Base-by-base conservation (phyloP, 345 rosid genomes). In the Reutealis trisperma region DNA sequence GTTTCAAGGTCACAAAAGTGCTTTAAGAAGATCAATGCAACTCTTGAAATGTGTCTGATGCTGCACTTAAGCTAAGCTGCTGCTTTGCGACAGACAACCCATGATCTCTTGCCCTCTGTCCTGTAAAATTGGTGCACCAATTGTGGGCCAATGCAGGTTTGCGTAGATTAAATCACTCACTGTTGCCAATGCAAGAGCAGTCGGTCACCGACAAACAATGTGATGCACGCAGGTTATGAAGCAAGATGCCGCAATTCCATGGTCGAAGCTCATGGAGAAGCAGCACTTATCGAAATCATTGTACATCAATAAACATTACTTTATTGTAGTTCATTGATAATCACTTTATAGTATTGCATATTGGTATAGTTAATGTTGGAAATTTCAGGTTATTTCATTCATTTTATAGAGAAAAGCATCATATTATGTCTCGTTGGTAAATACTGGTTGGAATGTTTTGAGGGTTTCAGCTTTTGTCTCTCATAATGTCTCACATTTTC, bases 201-300 rank as follows among this genome's bases (percentile, higher is more conserved):
- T 80, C 24, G 37, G 79, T 79, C 60, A 63, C 81, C 11, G 63
- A 63, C 54, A 63, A 74, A 72, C 75, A 74, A 82, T 82, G n/a
- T 18, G 45, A 55, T 81, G 77, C 59, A 72, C 73, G 49, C 80
- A 70, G 76, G 71, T 80, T 79, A 70, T 80, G 89, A 82, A 87
- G 87, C 81, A 82, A 92, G 78, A 90, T 84, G 76, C 91, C 89
- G 83, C 61, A 75, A 83, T 81, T 86, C 84, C 83, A 69, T 85
- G 93, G 90, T 85, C 81, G 77, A 86, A 87, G 89, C 86, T 82
- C 70, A 25, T 77, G 85, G 83, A 72, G 83, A 72, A 84, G 82
- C 90, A 83, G 79, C 83, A 80, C 74, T 63, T 32, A 74, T 82
- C 75, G 82, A 70, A 82, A 79, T 45, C 79, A 81, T 78, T 73